Evolutionary conservation across 768 basidiomycete genomes (phyloP), one percentile per base, ranked within the genome.

Genomic region (Leccinum pellstonianum): DNA sequence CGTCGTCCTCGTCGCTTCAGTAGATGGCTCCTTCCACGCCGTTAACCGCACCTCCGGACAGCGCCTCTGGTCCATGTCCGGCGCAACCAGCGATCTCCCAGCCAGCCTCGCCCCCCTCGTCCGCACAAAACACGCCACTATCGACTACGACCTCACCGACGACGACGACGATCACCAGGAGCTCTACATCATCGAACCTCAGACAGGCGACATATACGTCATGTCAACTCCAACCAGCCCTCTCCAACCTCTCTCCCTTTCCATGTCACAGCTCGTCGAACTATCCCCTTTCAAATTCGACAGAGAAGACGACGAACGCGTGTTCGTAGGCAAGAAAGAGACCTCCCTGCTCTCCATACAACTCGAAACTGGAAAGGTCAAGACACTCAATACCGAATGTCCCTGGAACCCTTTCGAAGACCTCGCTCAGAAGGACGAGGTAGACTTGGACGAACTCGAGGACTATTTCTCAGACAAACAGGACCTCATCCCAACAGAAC

Each of bases 1-100:
- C 67, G 83, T 91, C 56, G 90, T 97, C 27, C 84, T 99, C 17
- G 83, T 96, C 11, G 92, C 95, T 1, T 94, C 94, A 7, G 87
- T 99, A 27, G 95, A 98, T 75, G 96, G 96, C 25, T 93, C 87
- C 59, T 87, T 99, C 35, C 95, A 98, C 77, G 97, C 94, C 0
- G 80, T 98, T 63, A 94, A 96, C 69, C 80, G 96, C 61, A 87
- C 88, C 0, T 88, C 88, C 0, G 96, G 96, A 0, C 82, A 83
- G 15, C 79, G 84, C 9, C 78, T 95, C 0, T 99, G 96, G 96
- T 93, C 93, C 37, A 90, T 95, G 86, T 83, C 87, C 8, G 83
- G 86, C 15, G 81, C 81, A 51, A 74, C 83, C 43, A 70, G 79
- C 27, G 68, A 53, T 15, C 72, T 78, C 7, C 83, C 85, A 0